Evolutionary conservation across 805 yeast genomes (phyloP).

Genomic region (Metschnikowia peoriensis): DNA sequence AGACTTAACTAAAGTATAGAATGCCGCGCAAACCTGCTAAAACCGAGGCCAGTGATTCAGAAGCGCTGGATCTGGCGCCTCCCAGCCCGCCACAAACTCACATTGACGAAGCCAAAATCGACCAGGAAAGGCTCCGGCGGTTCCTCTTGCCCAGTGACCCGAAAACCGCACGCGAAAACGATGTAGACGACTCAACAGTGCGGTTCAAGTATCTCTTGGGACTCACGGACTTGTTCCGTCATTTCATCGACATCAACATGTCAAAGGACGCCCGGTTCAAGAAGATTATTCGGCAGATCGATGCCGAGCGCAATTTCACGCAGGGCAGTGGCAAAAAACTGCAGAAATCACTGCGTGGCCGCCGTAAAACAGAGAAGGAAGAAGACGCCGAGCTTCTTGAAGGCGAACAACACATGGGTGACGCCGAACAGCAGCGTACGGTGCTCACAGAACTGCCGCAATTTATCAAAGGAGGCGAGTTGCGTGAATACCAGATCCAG

Average conservation of each 20-base stretch:
- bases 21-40: not conserved
- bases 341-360: conserved; percentile 39
- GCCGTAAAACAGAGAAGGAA: conserved; percentile 89
- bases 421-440: conserved; percentile 48
- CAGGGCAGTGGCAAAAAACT: conserved; percentile 20
- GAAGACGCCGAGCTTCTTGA: conserved; percentile 90
- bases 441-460: conserved; percentile 86
- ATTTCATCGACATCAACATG: conserved; percentile 80
- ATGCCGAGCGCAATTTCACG: conserved; percentile 44
- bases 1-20: too few relatives aligned
- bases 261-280: conserved; percentile 73
- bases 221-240: conserved; percentile 81
- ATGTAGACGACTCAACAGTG: conserved; percentile 64
- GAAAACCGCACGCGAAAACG: conserved; percentile 50
- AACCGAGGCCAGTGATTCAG: not conserved
- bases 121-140: conserved; percentile 10
- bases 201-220: conserved; percentile 80
- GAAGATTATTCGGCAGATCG: conserved; percentile 55
- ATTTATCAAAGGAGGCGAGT: conserved; percentile 63
- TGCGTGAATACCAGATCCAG: conserved; percentile 91
- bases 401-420: conserved; percentile 69
- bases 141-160: conserved; percentile 42
- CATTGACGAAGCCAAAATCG: too few relatives aligned
- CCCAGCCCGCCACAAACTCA: not conserved
- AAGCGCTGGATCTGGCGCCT: not conserved